Conservation (phyloP, 2,329 filamentous ascomycete genomes). For the Fusarium sp. region DNA sequence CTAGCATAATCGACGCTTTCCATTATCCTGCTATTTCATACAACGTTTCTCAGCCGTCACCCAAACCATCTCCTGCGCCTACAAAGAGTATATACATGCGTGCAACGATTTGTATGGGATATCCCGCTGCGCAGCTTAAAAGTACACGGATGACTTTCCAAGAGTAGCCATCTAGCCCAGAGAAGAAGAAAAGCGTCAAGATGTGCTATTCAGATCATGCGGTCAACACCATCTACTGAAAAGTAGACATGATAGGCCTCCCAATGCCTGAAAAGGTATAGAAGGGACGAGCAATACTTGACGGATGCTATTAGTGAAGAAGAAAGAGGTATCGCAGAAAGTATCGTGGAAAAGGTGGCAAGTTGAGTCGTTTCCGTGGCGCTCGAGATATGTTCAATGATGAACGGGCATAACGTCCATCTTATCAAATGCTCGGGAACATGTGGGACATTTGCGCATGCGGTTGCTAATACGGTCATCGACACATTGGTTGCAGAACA, state of each 20-base stretch:
- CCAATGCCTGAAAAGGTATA: conserved; percentile 29
- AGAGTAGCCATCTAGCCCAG: conserved; percentile 47
- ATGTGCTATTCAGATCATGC: conserved; percentile 33
- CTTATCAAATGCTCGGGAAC: conserved; percentile 90
- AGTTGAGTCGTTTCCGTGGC: conserved; percentile 14
- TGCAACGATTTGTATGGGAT: conserved; percentile 18
- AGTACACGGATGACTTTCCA: conserved; percentile 50
- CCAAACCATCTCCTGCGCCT: conserved; percentile 25
- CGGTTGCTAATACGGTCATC: conserved; percentile 90
- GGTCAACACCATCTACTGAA: conserved; percentile 11
- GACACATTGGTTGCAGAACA: conserved; percentile 92
- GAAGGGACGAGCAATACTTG: conserved; percentile 36
- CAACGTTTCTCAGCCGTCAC: conserved; percentile 29
- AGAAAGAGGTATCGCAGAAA: conserved; percentile 45
- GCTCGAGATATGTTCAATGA: conserved; percentile 48
- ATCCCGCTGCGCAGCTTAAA: conserved; percentile 39
- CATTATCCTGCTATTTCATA: conserved; percentile 47
- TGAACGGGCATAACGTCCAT: conserved; percentile 87
- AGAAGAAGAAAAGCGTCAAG: conserved; percentile 45
- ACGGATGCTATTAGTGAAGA: conserved; percentile 45
- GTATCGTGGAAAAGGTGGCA: conserved; percentile 26
- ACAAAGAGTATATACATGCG: conserved; percentile 47
- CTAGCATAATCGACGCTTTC: conserved; percentile 43
- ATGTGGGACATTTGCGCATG: conserved; percentile 94
- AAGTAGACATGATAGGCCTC: conserved; percentile 4